These are phyloP conservation scores for Pythium aphanidermatum DNA, from an alignment of 352 stramenopile genomes.

Conservation along the genomic window DNA sequence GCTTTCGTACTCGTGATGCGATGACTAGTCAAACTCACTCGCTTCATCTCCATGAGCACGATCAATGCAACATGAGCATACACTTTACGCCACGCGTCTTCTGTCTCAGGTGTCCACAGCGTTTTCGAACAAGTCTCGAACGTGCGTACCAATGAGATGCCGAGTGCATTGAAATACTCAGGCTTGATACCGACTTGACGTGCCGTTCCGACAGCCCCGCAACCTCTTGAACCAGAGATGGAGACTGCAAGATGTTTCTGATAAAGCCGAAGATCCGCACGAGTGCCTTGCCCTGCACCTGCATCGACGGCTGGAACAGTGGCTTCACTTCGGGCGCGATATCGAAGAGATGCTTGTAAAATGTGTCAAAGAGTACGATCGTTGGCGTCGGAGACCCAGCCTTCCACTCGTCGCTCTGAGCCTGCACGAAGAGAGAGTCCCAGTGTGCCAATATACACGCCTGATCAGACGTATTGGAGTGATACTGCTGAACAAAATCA, in stretches of 20 bases:
- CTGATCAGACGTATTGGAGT: slow-evolving; percentile 23
- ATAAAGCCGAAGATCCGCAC: slow-evolving; percentile 34
- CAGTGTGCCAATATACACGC: slow-evolving; percentile 20
- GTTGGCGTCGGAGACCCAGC: slow-evolving; percentile 19
- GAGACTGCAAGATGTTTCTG: slow-evolving; percentile 29
- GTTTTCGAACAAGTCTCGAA: slow-evolving; percentile 23
- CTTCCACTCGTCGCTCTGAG: neutral
- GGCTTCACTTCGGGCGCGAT: slow-evolving; percentile 28
- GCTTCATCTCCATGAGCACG: slow-evolving; percentile 17
- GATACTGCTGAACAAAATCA: slow-evolving; percentile 20
- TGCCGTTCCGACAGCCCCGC: slow-evolving; percentile 25
- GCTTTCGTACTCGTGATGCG: too few relatives aligned
- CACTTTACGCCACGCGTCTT: slow-evolving; percentile 21
- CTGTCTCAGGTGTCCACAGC: slow-evolving; percentile 24
- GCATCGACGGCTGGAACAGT: slow-evolving; percentile 35
- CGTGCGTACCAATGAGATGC: slow-evolving; percentile 21
- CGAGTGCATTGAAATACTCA: slow-evolving; percentile 29
- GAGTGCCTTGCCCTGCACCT: slow-evolving; percentile 33
- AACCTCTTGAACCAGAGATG: slow-evolving; percentile 22
- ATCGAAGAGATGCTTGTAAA: slow-evolving; percentile 36
- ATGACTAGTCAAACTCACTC: neutral
- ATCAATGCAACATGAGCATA: slow-evolving; percentile 25
- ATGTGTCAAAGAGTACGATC: slow-evolving; percentile 33
- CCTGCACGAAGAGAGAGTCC: slow-evolving; percentile 24
- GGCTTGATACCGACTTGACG: slow-evolving; percentile 32